phyloP scores from a whole-genome alignment of 257 asterid genomes.

The Capsicum rhomboideum region DNA sequence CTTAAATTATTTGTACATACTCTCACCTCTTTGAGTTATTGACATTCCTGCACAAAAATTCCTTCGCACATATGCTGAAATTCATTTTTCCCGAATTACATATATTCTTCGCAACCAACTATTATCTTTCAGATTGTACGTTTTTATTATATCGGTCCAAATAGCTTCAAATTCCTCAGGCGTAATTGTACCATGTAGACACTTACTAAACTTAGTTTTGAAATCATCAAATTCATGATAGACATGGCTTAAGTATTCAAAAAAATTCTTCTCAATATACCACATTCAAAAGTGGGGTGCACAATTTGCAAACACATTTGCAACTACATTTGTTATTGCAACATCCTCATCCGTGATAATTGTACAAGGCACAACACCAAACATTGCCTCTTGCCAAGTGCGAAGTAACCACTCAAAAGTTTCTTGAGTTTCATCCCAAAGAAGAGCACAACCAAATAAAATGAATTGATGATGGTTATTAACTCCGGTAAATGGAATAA shows the following conservation, averaged over 20 bases:
- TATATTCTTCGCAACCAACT: background rate
- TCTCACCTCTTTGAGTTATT: background rate
- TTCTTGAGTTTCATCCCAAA: conserved; percentile 1
- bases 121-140: background rate
- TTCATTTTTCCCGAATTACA: background rate
- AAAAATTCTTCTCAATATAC: background rate
- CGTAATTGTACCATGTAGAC: background rate
- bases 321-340: conserved; percentile 2
- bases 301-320: background rate
- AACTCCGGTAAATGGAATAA: background rate
- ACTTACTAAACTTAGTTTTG: background rate
- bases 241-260: background rate
- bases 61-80: background rate
- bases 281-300: background rate
- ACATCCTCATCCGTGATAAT: background rate
- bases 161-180: background rate
- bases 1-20: background rate
- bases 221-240: background rate
- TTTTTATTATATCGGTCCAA: background rate
- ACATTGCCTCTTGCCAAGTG: conserved; percentile 4
- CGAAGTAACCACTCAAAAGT: background rate
- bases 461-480: conserved; percentile 4
- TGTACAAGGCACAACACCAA: background rate
- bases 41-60: background rate
- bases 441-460: conserved; percentile 11